phyloP scores from a whole-genome alignment of 2,329 filamentous ascomycete genomes.

The Fusarium praegraminearum region DNA sequence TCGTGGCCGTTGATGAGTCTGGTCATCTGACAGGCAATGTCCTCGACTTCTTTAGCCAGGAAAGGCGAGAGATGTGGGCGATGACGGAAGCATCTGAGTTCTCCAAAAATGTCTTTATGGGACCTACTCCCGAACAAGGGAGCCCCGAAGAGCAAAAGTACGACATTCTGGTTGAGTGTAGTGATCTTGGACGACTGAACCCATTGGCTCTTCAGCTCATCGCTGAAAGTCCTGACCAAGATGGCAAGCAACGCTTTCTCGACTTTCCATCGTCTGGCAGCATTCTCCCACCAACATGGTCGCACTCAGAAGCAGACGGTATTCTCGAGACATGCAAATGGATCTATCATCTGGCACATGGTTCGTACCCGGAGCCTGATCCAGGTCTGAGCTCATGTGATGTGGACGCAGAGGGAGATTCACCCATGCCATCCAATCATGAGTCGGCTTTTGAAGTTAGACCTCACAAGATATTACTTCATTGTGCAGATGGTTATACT shows the following conservation, averaged over 20 bases:
- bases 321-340: slow-evolving; percentile 89
- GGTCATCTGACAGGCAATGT: slow-evolving; percentile 81
- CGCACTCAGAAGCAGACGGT: slow-evolving; percentile 83
- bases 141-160: slow-evolving; percentile 71
- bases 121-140: slow-evolving; percentile 81
- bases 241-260: slow-evolving; percentile 51
- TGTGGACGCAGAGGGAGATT: slow-evolving; percentile 50
- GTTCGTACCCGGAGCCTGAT: slow-evolving; percentile 59
- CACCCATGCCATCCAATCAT: slow-evolving; percentile 41
- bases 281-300: slow-evolving; percentile 86
- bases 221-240: slow-evolving; percentile 65
- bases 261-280: slow-evolving; percentile 97
- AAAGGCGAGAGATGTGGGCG: slow-evolving; percentile 89
- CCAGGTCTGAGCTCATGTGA: slow-evolving; percentile 50
- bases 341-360: slow-evolving; percentile 87
- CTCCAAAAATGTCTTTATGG: slow-evolving; percentile 88
- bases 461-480: slow-evolving; percentile 82
- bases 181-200: slow-evolving; percentile 83
- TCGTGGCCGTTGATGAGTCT: slow-evolving; percentile 80
- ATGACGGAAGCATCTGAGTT: slow-evolving; percentile 95
- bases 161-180: slow-evolving; percentile 90
- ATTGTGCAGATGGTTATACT: slow-evolving; percentile 96
- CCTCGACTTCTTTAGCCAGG: slow-evolving; percentile 90
- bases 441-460: slow-evolving; percentile 43
- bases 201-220: slow-evolving; percentile 73